Conservation (phyloP, 192 early-diverging fungal species). For the Coemansia sp. region DNA sequence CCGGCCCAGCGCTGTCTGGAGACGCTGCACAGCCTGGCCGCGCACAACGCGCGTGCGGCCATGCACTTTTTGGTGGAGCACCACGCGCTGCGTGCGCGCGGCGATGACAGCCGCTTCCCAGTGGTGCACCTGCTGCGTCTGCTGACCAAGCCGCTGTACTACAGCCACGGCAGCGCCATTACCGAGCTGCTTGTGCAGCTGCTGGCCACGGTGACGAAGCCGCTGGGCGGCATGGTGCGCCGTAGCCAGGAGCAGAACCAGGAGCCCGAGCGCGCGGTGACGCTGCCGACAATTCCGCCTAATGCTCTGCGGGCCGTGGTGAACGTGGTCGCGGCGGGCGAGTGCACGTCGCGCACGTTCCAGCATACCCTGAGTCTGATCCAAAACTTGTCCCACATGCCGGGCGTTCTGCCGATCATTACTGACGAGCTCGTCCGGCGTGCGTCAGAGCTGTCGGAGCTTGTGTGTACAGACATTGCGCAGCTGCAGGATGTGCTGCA, state of each 20-base stretch:
- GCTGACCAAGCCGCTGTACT: slow-evolving; percentile 79
- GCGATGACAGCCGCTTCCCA: slow-evolving; percentile 54
- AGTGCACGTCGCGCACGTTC: slow-evolving; percentile 92
- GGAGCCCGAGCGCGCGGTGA: slow-evolving; percentile 44
- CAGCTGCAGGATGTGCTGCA: slow-evolving; percentile 61
- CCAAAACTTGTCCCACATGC: slow-evolving; percentile 76
- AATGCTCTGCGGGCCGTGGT: slow-evolving; percentile 81
- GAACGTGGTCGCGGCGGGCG: slow-evolving; percentile 84
- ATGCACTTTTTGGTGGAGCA: slow-evolving; percentile 65
- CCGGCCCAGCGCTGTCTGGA: slow-evolving; percentile 88
- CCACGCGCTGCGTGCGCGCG: slow-evolving; percentile 49
- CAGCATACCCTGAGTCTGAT: slow-evolving; percentile 89
- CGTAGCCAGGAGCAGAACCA: slow-evolving; percentile 47
- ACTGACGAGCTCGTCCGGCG: slow-evolving; percentile 74
- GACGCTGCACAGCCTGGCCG: slow-evolving; percentile 74
- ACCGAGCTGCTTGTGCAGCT: slow-evolving; percentile 90
- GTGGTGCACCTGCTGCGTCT: slow-evolving; percentile 77
- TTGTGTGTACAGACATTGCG: slow-evolving; percentile 68
- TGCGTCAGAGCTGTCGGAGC: slow-evolving; percentile 65
- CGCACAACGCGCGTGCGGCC: slow-evolving; percentile 69
- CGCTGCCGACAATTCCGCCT: slow-evolving; percentile 79
- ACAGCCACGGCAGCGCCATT: slow-evolving; percentile 67
- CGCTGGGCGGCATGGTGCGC: slow-evolving; percentile 62
- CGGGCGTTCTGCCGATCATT: slow-evolving; percentile 69
- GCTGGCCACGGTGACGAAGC: slow-evolving; percentile 75